These are phyloP conservation scores for Ambrosia trifida DNA, from an alignment of 129 eudicot species.

Conservation along the genomic window DNA sequence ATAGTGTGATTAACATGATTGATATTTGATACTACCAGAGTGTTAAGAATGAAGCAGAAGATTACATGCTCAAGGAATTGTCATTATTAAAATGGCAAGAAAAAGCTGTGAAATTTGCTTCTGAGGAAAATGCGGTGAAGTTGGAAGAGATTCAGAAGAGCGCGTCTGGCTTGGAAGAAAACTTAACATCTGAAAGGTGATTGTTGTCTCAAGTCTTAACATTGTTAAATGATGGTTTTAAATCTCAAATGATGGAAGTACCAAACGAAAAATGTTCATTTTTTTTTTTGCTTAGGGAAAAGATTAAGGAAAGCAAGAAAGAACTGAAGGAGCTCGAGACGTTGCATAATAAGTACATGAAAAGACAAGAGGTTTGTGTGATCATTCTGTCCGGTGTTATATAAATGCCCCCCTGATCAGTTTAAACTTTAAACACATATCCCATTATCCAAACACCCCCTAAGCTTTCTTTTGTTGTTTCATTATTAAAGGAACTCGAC, in stretches of 20 bases:
- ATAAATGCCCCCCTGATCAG: neutral
- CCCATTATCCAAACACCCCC: neutral
- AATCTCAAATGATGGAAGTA: conserved; percentile 1
- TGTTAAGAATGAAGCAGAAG: conserved; percentile 95
- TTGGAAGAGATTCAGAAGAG: conserved; percentile 52
- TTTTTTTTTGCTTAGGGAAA: conserved; percentile 50
- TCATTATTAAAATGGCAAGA: conserved; percentile 94
- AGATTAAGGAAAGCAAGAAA: conserved; percentile 57
- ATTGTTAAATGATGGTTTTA: neutral
- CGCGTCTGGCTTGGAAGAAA: conserved; percentile 54
- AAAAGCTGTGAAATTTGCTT: conserved; percentile 69
- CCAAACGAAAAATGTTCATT: neutral
- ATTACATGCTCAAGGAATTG: conserved; percentile 84
- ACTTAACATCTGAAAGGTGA: conserved; percentile 68
- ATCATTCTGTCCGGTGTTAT: neutral
- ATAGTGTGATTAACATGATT: conserved; percentile 4
- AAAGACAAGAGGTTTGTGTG: conserved; percentile 71
- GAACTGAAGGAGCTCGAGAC: conserved; percentile 81
- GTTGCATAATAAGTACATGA: conserved; percentile 64
- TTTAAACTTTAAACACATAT: neutral
- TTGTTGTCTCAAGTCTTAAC: conserved; percentile 18
- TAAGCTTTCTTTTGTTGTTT: conserved; percentile 8
- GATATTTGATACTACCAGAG: conserved; percentile 41
- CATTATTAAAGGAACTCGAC: conserved; percentile 70
- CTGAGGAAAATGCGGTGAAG: conserved; percentile 56